Evolutionary conservation across 805 yeast genomes (phyloP).

Genomic region (Saccharomycopsis fermentans): DNA sequence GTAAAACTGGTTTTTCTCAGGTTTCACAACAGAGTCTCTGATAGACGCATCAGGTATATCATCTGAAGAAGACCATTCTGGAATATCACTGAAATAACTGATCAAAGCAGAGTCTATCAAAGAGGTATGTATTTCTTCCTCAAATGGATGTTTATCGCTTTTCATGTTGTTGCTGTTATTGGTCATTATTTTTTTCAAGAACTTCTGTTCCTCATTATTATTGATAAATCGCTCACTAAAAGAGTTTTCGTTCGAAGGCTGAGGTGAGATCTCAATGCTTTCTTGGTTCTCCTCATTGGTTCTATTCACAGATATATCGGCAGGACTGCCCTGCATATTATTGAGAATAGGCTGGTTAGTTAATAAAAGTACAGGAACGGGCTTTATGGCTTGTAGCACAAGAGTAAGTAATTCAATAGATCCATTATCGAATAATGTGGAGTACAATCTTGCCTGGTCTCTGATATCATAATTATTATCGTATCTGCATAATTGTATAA

Average conservation of each 20-base stretch:
- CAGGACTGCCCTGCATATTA: slow-evolving; percentile 3
- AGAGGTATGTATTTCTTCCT: background rate
- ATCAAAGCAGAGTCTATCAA: background rate
- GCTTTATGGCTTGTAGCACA: slow-evolving; percentile 69
- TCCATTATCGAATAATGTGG: slow-evolving; percentile 44
- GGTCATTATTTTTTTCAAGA: background rate
- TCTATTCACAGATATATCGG: background rate
- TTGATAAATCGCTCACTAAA: slow-evolving; percentile 15
- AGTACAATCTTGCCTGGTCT: slow-evolving; percentile 70
- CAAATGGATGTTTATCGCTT: background rate
- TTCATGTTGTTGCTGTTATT: background rate
- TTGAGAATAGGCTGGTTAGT: slow-evolving; percentile 17
- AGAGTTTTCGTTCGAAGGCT: slow-evolving; percentile 18
- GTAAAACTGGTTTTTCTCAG: background rate
- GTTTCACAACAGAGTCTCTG: background rate
- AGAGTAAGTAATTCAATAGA: slow-evolving; percentile 55
- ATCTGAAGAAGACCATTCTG: background rate
- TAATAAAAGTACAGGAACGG: slow-evolving; percentile 35
- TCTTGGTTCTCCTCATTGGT: background rate
- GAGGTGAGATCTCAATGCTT: slow-evolving; percentile 17
- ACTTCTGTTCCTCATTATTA: background rate
- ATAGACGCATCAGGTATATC: background rate
- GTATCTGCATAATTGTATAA: slow-evolving; percentile 54
- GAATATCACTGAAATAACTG: background rate
- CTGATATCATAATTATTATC: slow-evolving; percentile 71